Percentiles rank a stretch among this genome's conserved stretches.
Conservation (phyloP, 2,329 filamentous ascomycete genomes). For the Colletotrichum sp. region DNA sequence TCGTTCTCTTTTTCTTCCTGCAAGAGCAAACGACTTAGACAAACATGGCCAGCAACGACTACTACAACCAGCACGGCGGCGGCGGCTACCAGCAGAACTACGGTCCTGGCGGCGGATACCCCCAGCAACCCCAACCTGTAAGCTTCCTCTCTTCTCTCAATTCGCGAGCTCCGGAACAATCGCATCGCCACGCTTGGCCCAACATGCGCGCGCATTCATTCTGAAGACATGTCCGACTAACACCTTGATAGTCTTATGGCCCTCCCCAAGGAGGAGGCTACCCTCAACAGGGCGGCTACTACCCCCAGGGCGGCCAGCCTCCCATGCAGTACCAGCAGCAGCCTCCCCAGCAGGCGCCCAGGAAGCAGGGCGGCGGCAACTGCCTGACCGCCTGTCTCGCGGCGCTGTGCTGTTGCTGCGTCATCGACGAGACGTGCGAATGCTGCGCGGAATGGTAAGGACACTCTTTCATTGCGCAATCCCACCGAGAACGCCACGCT, state of each 20-base stretch:
- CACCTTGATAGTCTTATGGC: constrained; percentile 32
- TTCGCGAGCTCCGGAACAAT: not conserved
- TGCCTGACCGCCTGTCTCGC: constrained; percentile 54
- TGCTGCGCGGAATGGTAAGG: constrained; percentile 44
- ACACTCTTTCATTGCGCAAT: not conserved
- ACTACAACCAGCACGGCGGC: constrained; percentile 40
- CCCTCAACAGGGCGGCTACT: constrained; percentile 35
- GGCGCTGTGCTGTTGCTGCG: constrained; percentile 55
- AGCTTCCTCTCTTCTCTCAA: constrained; percentile 20
- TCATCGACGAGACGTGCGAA: constrained; percentile 55
- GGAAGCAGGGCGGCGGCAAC: constrained; percentile 37
- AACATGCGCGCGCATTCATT: not conserved
- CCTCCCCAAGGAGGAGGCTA: constrained; percentile 27
- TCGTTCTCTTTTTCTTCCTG: not conserved
- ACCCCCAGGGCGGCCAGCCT: constrained; percentile 34
- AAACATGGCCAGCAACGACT: constrained; percentile 46
- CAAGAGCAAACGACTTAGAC: not conserved
- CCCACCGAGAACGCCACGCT: not conserved
- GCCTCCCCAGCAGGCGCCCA: constrained; percentile 29
- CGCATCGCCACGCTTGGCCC: not conserved
- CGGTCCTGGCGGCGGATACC: constrained; percentile 29
- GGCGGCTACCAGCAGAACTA: constrained; percentile 28
- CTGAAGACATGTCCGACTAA: not conserved
- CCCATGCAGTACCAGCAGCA: constrained; percentile 51
- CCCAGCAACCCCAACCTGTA: constrained; percentile 45